Base-by-base conservation (phyloP, 1,284 basidiomycete genomes). In the Volvariella surrecta region DNA sequence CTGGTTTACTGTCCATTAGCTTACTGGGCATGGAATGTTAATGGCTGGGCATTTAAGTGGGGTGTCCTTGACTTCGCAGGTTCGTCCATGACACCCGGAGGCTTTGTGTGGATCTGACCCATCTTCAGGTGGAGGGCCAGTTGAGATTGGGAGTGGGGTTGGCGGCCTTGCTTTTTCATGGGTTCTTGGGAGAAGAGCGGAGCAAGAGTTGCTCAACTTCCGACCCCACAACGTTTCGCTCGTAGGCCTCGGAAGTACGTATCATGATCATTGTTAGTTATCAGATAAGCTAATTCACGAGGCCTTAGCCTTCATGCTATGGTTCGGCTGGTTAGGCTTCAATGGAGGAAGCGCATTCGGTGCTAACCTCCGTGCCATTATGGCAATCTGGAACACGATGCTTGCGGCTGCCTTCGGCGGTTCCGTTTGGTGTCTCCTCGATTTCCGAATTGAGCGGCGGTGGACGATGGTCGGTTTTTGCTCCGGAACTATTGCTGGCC, bases 151-250 rank as follows among this genome's bases (percentile, higher is more conserved):
- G 40, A 92, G 88, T 45, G 93, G 93, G 38, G 79, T 89, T 37
- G 82, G 80, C 21, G 90, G 90, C 34, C 71, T 95, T 38, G 90
- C 90, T 1, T 92, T 86, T 63, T 85, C 91, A n/a, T 89, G 81
- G 85, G 77, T 83, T 19, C 70, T 88, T 43, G 84, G 84, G 17
- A 74, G 76, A 21, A 70, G 85, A 42, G 77, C 80, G 59, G 84
- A 93, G 48, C 83, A 83, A 35, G 86, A 94, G 56, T 68, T 89
- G 18, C 68, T 89, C 52, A 85, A 93, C 55, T 96, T 93, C 71
- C 81, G 91, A 49, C 93, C 93, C 7, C 90, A 94, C 62, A 96
- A 95, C 58, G 90, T 96, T 15, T 85, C 85, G 22, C 70, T 93
- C 61, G 88, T 96, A 54, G 83, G 82, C 45, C 76, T 97, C 42